Evolutionary conservation across 1,284 basidiomycete genomes (phyloP), one percentile per base, ranked within the genome.

Genomic region (Xerocomus nothofagi): DNA sequence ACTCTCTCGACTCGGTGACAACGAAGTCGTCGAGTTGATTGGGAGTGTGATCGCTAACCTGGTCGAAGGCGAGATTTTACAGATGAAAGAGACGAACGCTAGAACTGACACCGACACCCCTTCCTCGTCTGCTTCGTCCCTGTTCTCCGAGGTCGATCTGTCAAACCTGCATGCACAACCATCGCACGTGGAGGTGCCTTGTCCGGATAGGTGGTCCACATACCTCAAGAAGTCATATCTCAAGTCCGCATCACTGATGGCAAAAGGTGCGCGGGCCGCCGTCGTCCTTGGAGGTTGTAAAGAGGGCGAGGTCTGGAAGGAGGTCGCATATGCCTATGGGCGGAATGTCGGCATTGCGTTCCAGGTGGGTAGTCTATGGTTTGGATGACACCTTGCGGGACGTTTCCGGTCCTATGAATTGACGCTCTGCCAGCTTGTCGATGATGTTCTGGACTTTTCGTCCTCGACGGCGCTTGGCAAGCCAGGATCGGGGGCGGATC

Each of bases 191-290:
- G 40, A 54, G 6, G 36, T 54, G 2, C 49, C 64, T 6, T 34
- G 18, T 6, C 53, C 65, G 24, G 81, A 84, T 15, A 81, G 86
- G 55, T 98, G 96, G 82, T 84, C 86, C 51, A 75, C 86, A 30
- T 99, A 99, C 73, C 78, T 98, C 68, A 83, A 86, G 62, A 98
- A 96, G 74, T 95, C 93, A 23, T 99, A 98, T 67, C 76, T 99
- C 63, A 98, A 99, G 74, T 97, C 94, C 6, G 96, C 96, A 15
- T 93, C 89, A 61, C 72, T 99, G 51, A 96, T 99, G 81, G 95
- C 94, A 2, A 99, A 98, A 71, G 88, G 88, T 3, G 88, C 91
- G 1, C 80, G 95, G 8, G 91, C 92, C 6, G 84, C 93, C 0
- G 91, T 93, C 6, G 86, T 96, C 4, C 77, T 99, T 0, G 96